These are phyloP conservation scores for Globisporangium solare DNA, from an alignment of 352 stramenopile species.

Conservation along the genomic window DNA sequence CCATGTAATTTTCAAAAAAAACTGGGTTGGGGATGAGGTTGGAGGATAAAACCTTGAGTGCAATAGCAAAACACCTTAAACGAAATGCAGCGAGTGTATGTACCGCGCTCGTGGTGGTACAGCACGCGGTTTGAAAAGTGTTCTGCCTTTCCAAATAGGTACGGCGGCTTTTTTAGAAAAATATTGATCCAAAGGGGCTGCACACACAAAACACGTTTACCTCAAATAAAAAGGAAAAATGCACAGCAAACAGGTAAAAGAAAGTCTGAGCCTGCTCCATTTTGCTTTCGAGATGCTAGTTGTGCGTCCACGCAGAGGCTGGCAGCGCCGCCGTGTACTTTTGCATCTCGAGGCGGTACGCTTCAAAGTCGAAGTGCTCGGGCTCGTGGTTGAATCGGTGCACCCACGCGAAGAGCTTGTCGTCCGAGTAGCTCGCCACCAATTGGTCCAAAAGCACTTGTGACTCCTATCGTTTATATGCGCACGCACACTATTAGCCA, in stretches of 20 bases:
- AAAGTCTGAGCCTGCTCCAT: too few species aligned
- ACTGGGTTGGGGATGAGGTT: background rate
- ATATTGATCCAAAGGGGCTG: too few species aligned
- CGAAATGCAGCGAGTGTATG: background rate
- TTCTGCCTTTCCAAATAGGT: too few species aligned
- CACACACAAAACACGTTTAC: too few species aligned
- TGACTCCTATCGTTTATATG: slow-evolving; percentile 57
- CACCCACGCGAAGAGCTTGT: slow-evolving; percentile 63
- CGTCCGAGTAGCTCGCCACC: slow-evolving; percentile 61
- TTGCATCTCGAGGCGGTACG: slow-evolving; percentile 54
- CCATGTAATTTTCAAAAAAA: background rate
- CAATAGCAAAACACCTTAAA: background rate
- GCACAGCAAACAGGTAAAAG: too few species aligned
- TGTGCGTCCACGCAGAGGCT: background rate
- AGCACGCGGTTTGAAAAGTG: too few species aligned
- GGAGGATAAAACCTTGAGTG: background rate
- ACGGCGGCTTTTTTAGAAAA: too few species aligned
- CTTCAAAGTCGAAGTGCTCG: slow-evolving; percentile 82
- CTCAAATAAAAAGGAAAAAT: too few species aligned
- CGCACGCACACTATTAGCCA: background rate
- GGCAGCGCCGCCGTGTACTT: slow-evolving; percentile 7
- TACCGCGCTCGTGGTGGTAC: background rate
- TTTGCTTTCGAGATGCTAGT: too few species aligned
- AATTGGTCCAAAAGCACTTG: slow-evolving; percentile 59
- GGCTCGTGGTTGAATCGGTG: slow-evolving; percentile 86